A percentile compares a stretch with the other conserved stretches of the same genome.
phyloP scores from a whole-genome alignment of 1,284 basidiomycete genomes.

The Hypsizygus ulmarius region DNA sequence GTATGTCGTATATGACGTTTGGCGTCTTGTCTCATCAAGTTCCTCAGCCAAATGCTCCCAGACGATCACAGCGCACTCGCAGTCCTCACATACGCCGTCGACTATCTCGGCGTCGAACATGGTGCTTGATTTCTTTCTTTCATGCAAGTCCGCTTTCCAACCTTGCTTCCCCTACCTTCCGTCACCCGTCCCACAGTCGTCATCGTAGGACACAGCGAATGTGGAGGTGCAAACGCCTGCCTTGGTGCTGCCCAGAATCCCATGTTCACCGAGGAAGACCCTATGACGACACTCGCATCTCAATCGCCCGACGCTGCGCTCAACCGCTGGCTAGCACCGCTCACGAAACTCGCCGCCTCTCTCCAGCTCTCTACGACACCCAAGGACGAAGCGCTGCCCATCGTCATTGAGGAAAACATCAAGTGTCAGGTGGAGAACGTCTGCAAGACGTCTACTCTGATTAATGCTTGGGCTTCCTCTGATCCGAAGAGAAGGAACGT shows the following conservation, averaged over 20 bases:
- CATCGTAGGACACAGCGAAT: slow-evolving; percentile 79
- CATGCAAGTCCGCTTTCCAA: slow-evolving; percentile 26
- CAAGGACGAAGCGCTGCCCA: slow-evolving; percentile 44
- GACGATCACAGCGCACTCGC: slow-evolving; percentile 78
- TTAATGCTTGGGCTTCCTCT: slow-evolving; percentile 65
- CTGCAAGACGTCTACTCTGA: slow-evolving; percentile 58
- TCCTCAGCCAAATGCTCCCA: slow-evolving; percentile 69
- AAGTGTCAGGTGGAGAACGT: slow-evolving; percentile 75
- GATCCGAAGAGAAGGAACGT: slow-evolving; percentile 56
- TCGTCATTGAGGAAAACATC: slow-evolving; percentile 77
- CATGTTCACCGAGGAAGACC: slow-evolving; percentile 26
- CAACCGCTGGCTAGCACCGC: slow-evolving; percentile 69
- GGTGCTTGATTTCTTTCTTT: slow-evolving; percentile 48
- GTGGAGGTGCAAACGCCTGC: slow-evolving; percentile 76
- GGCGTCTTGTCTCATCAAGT: neutral
- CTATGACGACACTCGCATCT: slow-evolving; percentile 33
- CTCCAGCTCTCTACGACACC: slow-evolving; percentile 44
- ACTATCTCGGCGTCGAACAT: slow-evolving; percentile 78
- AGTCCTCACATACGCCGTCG: slow-evolving; percentile 81
- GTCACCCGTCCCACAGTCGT: slow-evolving; percentile 50
- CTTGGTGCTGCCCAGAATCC: slow-evolving; percentile 38
- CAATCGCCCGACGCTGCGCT: slow-evolving; percentile 50
- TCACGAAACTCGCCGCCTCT: slow-evolving; percentile 55
- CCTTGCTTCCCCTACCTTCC: slow-evolving; percentile 19
- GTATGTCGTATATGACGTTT: slow-evolving; percentile 8